Evolutionary conservation across 1,284 basidiomycete genomes (phyloP), one percentile per base, ranked within the genome.

Genomic region (Leccinum colubrinum): DNA sequence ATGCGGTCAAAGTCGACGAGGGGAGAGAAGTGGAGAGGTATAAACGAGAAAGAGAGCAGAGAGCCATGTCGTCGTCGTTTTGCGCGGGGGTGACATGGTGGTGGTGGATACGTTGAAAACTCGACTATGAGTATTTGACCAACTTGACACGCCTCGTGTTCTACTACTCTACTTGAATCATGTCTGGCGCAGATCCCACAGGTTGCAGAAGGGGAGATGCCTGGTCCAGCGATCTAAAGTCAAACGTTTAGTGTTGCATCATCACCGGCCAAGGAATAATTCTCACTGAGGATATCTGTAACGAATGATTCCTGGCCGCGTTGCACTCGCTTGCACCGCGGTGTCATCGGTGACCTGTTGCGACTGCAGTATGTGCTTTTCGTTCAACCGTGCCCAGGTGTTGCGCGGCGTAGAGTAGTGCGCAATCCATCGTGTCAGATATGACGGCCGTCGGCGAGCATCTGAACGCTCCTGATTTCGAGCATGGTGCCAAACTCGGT

Each of bases 401-500:
- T 84, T 79, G 20, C 74, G 68, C 9, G 85, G 77, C 1, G 81
- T 79, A 37, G 73, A 73, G 72, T 86, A 84, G 71, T 83, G 70
- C 17, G 79, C 77, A 67, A 91, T 81, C 81, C 84, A 88, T 48
- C 81, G 82, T 17, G 87, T 87, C 68, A 91, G 69, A 69, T 83
- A 83, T 59, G 80, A 50, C 95, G 81, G 6, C 96, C 95, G 74
- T 98, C 96, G 2, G 88, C 82, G 20, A 95, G 81, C 86, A 94
- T 93, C 72, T 93, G 90, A 9, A 96, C 93, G 67, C 83, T 87
- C 67, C 84, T 83, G 63, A 98, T 96, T 74, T 94, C 88, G 56
- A 97, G 82, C 90, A 98, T 96, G 30, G 95, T 98, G 2, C 95
- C 95, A 76, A 91, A 98, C 62, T 91, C 87, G 56, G 84, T 80